These are phyloP conservation scores for Penicillium verrucosum DNA, from an alignment of 2,329 filamentous ascomycete species.

Conservation along the genomic window DNA sequence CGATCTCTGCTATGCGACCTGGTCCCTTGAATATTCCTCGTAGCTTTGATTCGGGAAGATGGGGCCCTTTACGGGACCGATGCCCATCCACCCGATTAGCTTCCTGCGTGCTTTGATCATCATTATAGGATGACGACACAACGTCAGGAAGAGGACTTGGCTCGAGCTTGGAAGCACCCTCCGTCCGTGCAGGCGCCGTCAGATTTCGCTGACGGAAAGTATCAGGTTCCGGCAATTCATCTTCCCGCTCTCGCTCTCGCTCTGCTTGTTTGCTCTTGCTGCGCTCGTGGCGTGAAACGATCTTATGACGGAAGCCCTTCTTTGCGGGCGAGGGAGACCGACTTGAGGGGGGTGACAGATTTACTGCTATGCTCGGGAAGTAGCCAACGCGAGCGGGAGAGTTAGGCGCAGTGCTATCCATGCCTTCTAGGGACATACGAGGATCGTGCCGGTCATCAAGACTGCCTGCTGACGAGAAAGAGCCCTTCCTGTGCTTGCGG, in stretches of 20 bases:
- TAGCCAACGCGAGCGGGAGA: constrained; percentile 42
- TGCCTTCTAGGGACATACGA: constrained; percentile 42
- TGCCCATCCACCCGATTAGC: constrained; percentile 26
- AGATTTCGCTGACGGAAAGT: constrained; percentile 15
- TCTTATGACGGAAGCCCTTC: constrained; percentile 50
- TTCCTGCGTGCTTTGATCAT: constrained; percentile 22
- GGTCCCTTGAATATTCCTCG: constrained; percentile 72
- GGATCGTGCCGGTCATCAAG: constrained; percentile 31
- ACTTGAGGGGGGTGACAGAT: constrained; percentile 62
- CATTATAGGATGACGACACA: constrained; percentile 22
- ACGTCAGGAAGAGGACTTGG: constrained; percentile 30
- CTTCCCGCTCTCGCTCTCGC: constrained; percentile 23
- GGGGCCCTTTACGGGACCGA: constrained; percentile 27
- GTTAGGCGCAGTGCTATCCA: constrained; percentile 45
- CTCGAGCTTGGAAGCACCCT: constrained; percentile 24
- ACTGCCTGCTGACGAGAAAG: constrained; percentile 55
- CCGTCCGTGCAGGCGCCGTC: constrained; percentile 12
- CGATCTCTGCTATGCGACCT: constrained; percentile 68
- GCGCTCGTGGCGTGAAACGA: constrained; percentile 39
- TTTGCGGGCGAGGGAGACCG: constrained; percentile 62
- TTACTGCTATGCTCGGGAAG: constrained; percentile 59
- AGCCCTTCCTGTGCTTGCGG: constrained; percentile 49
- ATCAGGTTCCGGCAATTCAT: constrained; percentile 22
- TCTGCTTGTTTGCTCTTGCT: constrained; percentile 39
- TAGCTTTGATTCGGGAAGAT: constrained; percentile 56